These are phyloP conservation scores for Phycomyces blakesleeanus DNA, from an alignment of 192 early-diverging fungal species.

Conservation along the genomic window DNA sequence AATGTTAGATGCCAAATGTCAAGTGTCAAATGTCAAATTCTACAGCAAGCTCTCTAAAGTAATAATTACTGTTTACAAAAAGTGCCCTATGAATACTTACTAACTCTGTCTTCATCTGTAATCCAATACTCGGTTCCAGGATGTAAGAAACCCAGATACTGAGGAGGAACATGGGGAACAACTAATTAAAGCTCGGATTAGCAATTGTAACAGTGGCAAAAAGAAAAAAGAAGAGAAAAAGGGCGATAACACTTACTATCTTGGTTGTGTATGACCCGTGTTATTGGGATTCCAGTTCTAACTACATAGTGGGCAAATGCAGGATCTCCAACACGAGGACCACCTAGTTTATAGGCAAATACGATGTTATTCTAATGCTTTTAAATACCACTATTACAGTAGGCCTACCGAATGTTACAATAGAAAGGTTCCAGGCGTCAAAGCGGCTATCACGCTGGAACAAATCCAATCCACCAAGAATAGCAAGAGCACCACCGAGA, in stretches of 20 bases:
- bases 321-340: slow-evolving; percentile 23
- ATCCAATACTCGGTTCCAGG: slow-evolving; percentile 30
- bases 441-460: slow-evolving; percentile 13
- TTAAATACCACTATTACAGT: too few species aligned
- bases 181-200: background rate
- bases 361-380: too few species aligned
- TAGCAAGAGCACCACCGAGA: slow-evolving; percentile 26
- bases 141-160: slow-evolving; percentile 21
- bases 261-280: slow-evolving; percentile 17
- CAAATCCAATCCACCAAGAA: slow-evolving; percentile 26
- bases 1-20: background rate
- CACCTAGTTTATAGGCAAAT: too few species aligned
- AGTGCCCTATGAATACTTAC: slow-evolving; percentile 1
- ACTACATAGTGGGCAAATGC: slow-evolving; percentile 22
- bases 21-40: background rate
- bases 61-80: background rate
- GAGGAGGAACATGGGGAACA: slow-evolving; percentile 28
- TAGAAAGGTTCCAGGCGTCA: slow-evolving; percentile 11
- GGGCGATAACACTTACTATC: slow-evolving; percentile 18
- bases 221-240: background rate
- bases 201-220: too few species aligned
- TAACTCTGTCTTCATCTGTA: background rate
- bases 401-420: slow-evolving; percentile 20
- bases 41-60: background rate
- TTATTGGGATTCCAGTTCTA: slow-evolving; percentile 12